Evolutionary conservation across 179 eudicot genomes (phyloP).

Genomic region (Amaranthus tricolor): DNA sequence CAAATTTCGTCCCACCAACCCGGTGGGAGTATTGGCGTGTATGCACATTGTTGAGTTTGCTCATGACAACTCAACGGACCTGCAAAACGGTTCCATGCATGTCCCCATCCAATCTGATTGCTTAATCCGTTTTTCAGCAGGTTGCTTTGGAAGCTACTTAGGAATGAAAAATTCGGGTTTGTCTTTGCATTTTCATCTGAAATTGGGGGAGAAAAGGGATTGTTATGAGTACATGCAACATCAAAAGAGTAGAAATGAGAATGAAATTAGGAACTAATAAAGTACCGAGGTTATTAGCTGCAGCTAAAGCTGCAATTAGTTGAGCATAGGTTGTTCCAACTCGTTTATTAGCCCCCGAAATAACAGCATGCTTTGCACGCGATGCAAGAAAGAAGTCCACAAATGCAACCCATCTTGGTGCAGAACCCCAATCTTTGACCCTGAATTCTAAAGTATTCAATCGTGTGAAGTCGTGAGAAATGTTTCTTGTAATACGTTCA

Average conservation of each 20-base stretch:
- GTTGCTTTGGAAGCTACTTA: conserved; percentile 71
- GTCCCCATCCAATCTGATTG: conserved; percentile 96
- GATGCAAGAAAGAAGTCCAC: conserved; percentile 97
- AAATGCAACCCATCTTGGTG: conserved; percentile 99
- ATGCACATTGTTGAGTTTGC: conserved; percentile 76
- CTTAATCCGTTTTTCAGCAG: conserved; percentile 58
- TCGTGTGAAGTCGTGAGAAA: conserved; percentile 31
- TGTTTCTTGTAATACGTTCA: conserved; percentile 57
- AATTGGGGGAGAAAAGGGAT: background rate
- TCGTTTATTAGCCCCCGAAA: conserved; percentile 92
- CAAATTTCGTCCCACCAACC: conserved; percentile 99
- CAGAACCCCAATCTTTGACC: conserved; percentile 96
- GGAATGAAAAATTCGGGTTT: conserved; percentile 48
- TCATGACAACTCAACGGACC: conserved; percentile 80
- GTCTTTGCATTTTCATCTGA: conserved; percentile 47
- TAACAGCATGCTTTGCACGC: conserved; percentile 78
- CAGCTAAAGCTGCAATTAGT: conserved; percentile 80
- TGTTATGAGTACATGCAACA: background rate
- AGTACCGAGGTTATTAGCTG: conserved; percentile 66
- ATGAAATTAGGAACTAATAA: background rate
- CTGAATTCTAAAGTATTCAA: conserved; percentile 45
- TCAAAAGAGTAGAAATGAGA: background rate
- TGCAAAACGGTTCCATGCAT: conserved; percentile 88
- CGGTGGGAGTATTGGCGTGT: conserved; percentile 84
- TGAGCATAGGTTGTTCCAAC: conserved; percentile 98